Evolutionary conservation across 2,329 filamentous ascomycete genomes (phyloP).

Genomic region (Zelopaecilomyces penicillatus): DNA sequence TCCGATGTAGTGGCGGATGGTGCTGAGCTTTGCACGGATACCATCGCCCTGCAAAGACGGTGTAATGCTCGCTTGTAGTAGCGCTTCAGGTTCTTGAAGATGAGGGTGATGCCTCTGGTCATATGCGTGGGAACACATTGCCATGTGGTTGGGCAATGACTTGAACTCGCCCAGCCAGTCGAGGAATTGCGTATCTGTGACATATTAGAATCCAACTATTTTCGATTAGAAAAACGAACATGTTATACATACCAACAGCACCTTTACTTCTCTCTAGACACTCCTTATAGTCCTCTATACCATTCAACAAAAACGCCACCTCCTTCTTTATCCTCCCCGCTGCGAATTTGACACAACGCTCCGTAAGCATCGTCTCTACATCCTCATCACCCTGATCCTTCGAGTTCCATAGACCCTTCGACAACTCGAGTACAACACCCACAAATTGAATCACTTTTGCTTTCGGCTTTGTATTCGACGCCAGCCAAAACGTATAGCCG

Average conservation of each 20-base stretch:
- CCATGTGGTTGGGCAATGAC: background rate
- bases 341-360: constrained; percentile 13
- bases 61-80: background rate
- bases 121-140: background rate
- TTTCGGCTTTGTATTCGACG: constrained; percentile 26
- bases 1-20: constrained; percentile 33
- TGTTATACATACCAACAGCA: too few species aligned
- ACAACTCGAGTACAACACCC: constrained; percentile 12
- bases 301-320: constrained; percentile 9
- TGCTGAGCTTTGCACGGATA: constrained; percentile 4
- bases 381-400: background rate
- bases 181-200: background rate
- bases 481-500: constrained; percentile 34
- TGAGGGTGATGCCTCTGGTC: background rate
- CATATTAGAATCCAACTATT: background rate
- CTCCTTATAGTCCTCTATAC: constrained; percentile 9
- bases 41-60: background rate
- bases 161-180: background rate
- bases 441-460: constrained; percentile 24
- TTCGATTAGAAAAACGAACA: too few species aligned
- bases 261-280: background rate
- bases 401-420: background rate
- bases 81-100: background rate
- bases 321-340: constrained; percentile 16
- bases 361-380: background rate